These are phyloP conservation scores for Phialophora verrucosa DNA, from an alignment of 2,329 filamentous ascomycete species.

Conservation along the genomic window DNA sequence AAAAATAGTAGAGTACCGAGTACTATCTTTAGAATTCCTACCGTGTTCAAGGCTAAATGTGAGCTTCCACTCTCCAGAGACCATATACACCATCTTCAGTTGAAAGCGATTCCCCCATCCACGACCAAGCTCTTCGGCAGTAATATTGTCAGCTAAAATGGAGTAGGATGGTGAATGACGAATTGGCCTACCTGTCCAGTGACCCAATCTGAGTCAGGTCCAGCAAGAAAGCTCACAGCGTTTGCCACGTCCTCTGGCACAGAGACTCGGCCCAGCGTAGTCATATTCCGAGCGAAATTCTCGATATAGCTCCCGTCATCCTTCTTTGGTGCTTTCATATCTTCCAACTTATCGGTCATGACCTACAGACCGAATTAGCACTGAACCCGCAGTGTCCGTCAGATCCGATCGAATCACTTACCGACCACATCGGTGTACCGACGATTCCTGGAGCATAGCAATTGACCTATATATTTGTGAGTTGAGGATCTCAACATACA, in stretches of 20 bases:
- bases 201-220: conserved; percentile 65
- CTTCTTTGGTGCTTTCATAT: conserved; percentile 56
- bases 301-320: conserved; percentile 62
- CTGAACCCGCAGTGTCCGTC: background rate
- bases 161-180: background rate
- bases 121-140: conserved; percentile 59
- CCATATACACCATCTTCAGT: conserved; percentile 1
- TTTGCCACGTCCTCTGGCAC: conserved; percentile 68
- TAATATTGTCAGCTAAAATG: background rate
- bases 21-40: too few relatives aligned
- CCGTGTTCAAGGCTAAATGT: too few relatives aligned
- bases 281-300: conserved; percentile 54
- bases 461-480: conserved; percentile 61
- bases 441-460: conserved; percentile 72
- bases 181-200: conserved; percentile 59
- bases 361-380: conserved; percentile 36
- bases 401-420: conserved; percentile 52
- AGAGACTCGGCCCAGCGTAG: conserved; percentile 62
- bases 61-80: background rate
- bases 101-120: conserved; percentile 62
- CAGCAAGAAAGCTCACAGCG: conserved; percentile 65
- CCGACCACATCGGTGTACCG: conserved; percentile 70
- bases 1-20: too few relatives aligned
- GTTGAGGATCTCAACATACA: too few relatives aligned
- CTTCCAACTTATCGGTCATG: conserved; percentile 65